Evolutionary conservation across 2,329 filamentous ascomycete species (phyloP), one percentile per base, ranked within the genome.

Genomic region (Pseudogymnoascus sp.): DNA sequence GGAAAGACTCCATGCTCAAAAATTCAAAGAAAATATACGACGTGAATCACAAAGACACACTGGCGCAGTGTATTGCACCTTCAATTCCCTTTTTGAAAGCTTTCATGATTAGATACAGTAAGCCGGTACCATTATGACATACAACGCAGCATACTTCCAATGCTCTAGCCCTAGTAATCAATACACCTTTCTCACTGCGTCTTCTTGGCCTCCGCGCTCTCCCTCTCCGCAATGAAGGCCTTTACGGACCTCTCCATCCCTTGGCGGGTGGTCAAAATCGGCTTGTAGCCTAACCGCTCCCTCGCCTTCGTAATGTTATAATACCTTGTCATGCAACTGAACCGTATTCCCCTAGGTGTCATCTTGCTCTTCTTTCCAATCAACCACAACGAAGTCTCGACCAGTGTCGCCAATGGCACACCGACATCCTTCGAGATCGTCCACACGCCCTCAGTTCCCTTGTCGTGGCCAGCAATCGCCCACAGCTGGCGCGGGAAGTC

Each of bases 401-500:
- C 79, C 33, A 79, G 62, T 37, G 75, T 75, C 60, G 82, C 85
- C 12, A 87, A 70, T 11, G 76, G 62, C 64, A 83, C 69, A 61
- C 83, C 84, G 38, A 82, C 58, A 57, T 78, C 78, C 63, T 77
- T 77, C 54, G 79, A 73, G 65, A 88, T 76, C 5, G 73, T 71
- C 81, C 83, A 85, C 60, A 83, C 81, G 66, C 79, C 75, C 58
- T 79, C 77, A 4, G 77, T 80, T 18, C 82, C 83, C 62, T 75
- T 74, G 6, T 76, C 71, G 61, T 74, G 78, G 36, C 85, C 85
- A 9, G 82, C 82, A 41, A 79, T 80, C 65, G 76, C 77, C 90
- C 90, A 97, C 54, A 96, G 81, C 38, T 86, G 85, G 39, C 90
- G 82, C 63, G 89, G 85, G 71, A 95, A 89, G 74, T 96, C 91